phyloP scores from a whole-genome alignment of 2,329 filamentous ascomycete species.

The Trichoderma hamatum region DNA sequence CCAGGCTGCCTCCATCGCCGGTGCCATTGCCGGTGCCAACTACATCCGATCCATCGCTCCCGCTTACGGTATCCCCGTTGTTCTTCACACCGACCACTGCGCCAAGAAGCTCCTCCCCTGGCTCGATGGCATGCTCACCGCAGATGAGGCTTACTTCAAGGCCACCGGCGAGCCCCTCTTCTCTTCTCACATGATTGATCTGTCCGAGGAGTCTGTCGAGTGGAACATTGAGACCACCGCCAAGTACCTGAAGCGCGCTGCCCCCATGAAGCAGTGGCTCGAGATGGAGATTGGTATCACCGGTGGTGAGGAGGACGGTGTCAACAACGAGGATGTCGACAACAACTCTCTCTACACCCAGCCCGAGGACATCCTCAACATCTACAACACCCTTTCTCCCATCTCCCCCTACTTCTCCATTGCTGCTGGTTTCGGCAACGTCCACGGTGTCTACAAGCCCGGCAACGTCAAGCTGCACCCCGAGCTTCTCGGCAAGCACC shows the following conservation, averaged over 20 bases:
- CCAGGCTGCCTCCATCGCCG: constrained; percentile 87
- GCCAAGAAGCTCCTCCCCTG: constrained; percentile 99
- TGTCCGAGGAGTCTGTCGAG: constrained; percentile 87
- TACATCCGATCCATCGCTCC: constrained; percentile 90
- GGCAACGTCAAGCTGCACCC: constrained; percentile 97
- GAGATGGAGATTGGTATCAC: constrained; percentile 94
- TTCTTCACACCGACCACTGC: constrained; percentile 97
- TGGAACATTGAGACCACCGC: constrained; percentile 92
- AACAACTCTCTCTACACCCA: constrained; percentile 98
- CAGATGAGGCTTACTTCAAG: constrained; percentile 96
- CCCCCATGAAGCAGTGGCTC: constrained; percentile 97
- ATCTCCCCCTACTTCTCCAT: constrained; percentile 98
- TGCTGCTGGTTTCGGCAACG: constrained; percentile 96
- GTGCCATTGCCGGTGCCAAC: constrained; percentile 85
- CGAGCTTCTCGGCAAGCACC: constrained; percentile 95
- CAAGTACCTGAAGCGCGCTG: constrained; percentile 89
- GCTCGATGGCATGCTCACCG: constrained; percentile 94
- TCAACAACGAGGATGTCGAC: constrained; percentile 98
- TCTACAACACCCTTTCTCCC: constrained; percentile 81
- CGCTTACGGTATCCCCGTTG: constrained; percentile 83
- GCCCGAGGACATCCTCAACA: constrained; percentile 91
- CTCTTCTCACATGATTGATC: constrained; percentile 97
- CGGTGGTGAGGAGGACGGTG: constrained; percentile 95
- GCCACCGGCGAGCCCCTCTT: constrained; percentile 88
- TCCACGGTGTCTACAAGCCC: constrained; percentile 98